These are phyloP conservation scores for Cyberlindnera petersonii DNA, from an alignment of 805 yeast species.

Conservation along the genomic window DNA sequence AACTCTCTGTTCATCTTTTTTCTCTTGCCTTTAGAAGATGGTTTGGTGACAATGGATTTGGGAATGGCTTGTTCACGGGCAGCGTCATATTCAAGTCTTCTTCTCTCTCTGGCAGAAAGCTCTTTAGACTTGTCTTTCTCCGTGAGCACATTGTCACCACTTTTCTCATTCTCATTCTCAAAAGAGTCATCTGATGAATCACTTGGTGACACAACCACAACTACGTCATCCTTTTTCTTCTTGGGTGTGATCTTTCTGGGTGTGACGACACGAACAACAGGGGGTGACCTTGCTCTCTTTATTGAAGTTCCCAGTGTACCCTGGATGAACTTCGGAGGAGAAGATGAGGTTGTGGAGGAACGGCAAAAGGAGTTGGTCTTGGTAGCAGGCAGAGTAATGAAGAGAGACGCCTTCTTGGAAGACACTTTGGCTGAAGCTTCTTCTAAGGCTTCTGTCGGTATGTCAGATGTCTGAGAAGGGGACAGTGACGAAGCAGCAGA, in stretches of 20 bases:
- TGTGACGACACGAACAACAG: no score
- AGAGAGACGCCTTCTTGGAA: no score
- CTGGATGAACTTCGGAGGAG: background rate
- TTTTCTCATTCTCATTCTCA: background rate
- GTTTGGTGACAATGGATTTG: background rate
- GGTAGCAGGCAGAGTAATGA: no score
- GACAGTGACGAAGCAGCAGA: no score
- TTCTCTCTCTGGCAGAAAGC: conserved; percentile 10
- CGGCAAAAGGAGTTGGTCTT: no score
- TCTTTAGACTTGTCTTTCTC: background rate
- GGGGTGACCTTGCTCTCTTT: background rate
- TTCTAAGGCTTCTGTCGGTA: no score
- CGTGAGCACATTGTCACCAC: background rate
- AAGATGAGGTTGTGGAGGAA: no score
- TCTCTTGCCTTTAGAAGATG: background rate
- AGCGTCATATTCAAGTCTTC: conserved; percentile 10
- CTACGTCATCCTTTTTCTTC: no score
- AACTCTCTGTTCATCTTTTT: conserved; percentile 7
- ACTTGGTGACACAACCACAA: no score
- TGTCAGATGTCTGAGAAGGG: no score
- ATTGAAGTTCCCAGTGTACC: background rate
- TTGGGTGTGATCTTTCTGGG: no score
- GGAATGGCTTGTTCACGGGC: conserved; percentile 10
- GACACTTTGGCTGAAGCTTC: no score
- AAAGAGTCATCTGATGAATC: conserved; percentile 1